Evolutionary conservation across 306 rosid genomes (phyloP).

Genomic region (Castanospermum australe): DNA sequence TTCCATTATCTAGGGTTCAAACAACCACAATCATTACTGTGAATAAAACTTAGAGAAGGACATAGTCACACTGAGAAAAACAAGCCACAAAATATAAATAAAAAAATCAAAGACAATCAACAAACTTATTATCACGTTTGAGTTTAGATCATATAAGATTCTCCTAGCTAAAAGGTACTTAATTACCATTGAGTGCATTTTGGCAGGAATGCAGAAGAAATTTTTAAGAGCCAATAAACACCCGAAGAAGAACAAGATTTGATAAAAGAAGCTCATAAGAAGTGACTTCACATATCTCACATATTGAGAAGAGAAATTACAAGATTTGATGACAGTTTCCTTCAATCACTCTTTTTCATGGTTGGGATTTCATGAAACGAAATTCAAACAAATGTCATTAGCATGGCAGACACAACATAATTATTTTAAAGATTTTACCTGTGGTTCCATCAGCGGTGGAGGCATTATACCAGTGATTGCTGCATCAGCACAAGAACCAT

Average conservation of each 20-base stretch:
- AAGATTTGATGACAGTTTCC: constrained; percentile 8
- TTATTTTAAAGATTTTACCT: constrained; percentile 49
- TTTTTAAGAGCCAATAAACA: neutral
- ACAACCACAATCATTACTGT: constrained; percentile 11
- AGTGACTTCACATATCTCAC: neutral
- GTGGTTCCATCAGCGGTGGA: constrained; percentile 94
- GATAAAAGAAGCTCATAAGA: neutral
- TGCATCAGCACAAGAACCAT: constrained; percentile 87
- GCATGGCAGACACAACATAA: neutral
- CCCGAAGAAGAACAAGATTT: neutral
- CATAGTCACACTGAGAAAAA: constrained; percentile 3
- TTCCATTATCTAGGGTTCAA: constrained; percentile 47
- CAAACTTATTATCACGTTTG: neutral
- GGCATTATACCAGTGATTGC: constrained; percentile 94
- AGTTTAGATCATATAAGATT: constrained; percentile 8
- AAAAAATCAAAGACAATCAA: constrained; percentile 4
- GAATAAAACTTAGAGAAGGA: constrained; percentile 12
- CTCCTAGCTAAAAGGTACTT: constrained; percentile 4
- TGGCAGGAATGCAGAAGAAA: neutral
- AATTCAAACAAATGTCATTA: constrained; percentile 7
- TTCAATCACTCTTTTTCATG: neutral
- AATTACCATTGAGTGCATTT: neutral
- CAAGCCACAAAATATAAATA: neutral
- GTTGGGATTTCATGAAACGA: constrained; percentile 2
- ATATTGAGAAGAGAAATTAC: neutral